Evolutionary conservation across 2,329 filamentous ascomycete genomes (phyloP), one percentile per base, ranked within the genome.

Genomic region (Aspergillus fumigatiaffinis): DNA sequence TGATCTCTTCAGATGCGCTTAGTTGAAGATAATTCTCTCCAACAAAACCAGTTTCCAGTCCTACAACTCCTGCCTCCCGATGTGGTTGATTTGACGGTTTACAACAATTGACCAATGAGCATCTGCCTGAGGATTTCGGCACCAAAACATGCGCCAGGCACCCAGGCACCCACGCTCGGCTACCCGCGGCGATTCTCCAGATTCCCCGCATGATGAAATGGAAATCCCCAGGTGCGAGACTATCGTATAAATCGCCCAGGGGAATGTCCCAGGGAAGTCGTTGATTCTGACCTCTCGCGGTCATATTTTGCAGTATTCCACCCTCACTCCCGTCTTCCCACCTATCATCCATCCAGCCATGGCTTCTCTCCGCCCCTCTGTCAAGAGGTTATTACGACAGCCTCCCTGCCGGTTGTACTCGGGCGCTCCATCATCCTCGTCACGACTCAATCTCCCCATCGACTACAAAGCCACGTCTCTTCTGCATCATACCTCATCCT

Each of bases 391-490:
- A 50, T 50, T 63, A 14, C 44, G 64, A 23, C 65, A 52, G 47
- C 51, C 63, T 8, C 38, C 66, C 25, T 57, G 63, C 48, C 69
- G 74, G 41, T 59, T 66, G 29, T 84, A 85, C 71, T 82, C 84
- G 9, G 68, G 64, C 21, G 66, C 70, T 51, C 69, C 74, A n/a
- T 71, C 76, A 65, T 64, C 80, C 69, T 62, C 74, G 70, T 82
- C 84, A 57, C 82, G 82, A 63, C 84, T 99, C 55, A 99, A 99
- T 74, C 77, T 91, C 50, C 90, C 92, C 6, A 86, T 91, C 65
- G 92, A 97, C 79, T 99, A 94, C 77, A 85, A 87, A 60, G 87
- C 88, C 17, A 95, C 89, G 1, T 83, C 91, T 14, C 78, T 97
- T 44, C 83, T 99, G 28, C 84, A 91, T 57, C 94, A 97, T 71